Conservation (phyloP, 1,284 basidiomycete genomes). For the Boletus austroedulis region DNA sequence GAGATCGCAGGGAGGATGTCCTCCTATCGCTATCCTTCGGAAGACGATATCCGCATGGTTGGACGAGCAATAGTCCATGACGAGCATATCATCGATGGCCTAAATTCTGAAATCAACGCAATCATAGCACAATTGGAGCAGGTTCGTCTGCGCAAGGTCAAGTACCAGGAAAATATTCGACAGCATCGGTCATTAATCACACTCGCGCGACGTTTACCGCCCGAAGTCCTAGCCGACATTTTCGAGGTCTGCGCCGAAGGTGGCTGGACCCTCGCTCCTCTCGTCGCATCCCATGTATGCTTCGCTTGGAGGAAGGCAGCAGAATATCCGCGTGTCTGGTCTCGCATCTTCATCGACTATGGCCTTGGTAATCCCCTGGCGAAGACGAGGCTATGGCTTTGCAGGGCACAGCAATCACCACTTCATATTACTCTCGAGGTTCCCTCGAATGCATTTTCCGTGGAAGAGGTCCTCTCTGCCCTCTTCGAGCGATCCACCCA, state of each 20-base stretch:
- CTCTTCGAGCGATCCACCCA: constrained; percentile 41
- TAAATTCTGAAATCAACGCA: constrained; percentile 45
- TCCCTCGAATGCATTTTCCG: constrained; percentile 31
- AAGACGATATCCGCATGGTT: constrained; percentile 34
- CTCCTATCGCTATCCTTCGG: constrained; percentile 22
- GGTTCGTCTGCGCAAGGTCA: constrained; percentile 44
- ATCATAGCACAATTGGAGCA: constrained; percentile 42
- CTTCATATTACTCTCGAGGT: constrained; percentile 47
- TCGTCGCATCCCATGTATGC: constrained; percentile 59
- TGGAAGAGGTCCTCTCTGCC: constrained; percentile 39
- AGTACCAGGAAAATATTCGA: constrained; percentile 43
- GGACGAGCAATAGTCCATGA: constrained; percentile 40
- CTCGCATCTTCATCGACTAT: constrained; percentile 51
- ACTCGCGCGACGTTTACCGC: constrained; percentile 53
- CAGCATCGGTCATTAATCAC: constrained; percentile 50
- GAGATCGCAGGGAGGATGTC: constrained; percentile 17
- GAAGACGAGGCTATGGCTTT: constrained; percentile 51
- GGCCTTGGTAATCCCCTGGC: constrained; percentile 43
- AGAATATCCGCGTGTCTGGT: constrained; percentile 54
- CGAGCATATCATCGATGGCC: constrained; percentile 39
- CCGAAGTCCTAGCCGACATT: constrained; percentile 54
- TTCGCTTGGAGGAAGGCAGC: constrained; percentile 57
- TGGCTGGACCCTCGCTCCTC: constrained; percentile 55
- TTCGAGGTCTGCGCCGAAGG: constrained; percentile 50
- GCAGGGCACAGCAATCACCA: constrained; percentile 41